These are phyloP conservation scores for Auxenochlorella protothecoides DNA, from an alignment of 139 green algal species.

Conservation along the genomic window DNA sequence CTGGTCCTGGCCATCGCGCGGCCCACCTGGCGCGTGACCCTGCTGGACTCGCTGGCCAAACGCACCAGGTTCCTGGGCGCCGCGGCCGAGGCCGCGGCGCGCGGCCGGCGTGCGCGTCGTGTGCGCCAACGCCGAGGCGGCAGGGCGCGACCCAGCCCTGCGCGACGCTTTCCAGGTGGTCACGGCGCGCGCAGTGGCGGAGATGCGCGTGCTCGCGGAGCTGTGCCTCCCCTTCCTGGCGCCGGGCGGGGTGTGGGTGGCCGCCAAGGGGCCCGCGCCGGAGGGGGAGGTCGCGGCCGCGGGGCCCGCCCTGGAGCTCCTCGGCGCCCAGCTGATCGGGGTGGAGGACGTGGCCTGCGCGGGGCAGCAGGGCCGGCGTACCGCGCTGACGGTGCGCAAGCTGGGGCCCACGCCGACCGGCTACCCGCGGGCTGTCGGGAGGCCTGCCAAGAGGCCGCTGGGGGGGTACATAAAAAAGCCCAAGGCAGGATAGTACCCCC, in stretches of 20 bases:
- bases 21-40: constrained; percentile 60
- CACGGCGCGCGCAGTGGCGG: constrained; percentile 78
- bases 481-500: too few relatives aligned
- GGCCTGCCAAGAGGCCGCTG: constrained; percentile 56
- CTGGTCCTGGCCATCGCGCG: constrained; percentile 68
- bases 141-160: constrained; percentile 8
- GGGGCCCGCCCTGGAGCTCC: constrained; percentile 31
- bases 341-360: constrained; percentile 49
- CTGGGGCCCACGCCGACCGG: constrained; percentile 25
- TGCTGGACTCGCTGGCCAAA: constrained; percentile 79
- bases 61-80: constrained; percentile 46
- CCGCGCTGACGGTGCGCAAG: constrained; percentile 52
- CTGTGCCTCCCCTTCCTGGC: constrained; percentile 83
- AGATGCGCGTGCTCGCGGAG: constrained; percentile 69
- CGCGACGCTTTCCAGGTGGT: constrained; percentile 56
- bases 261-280: constrained; percentile 62
- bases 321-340: constrained; percentile 42
- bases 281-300: constrained; percentile 37
- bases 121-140: constrained; percentile 64
- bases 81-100: constrained; percentile 27
- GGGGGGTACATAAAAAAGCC: neutral
- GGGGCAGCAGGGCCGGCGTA: constrained; percentile 19
- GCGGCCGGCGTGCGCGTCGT: constrained; percentile 55
- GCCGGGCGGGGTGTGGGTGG: constrained; percentile 62
- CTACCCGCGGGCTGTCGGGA: constrained; percentile 55